Conservation (phyloP, 306 rosid genomes). For the Rubus parviflorus region DNA sequence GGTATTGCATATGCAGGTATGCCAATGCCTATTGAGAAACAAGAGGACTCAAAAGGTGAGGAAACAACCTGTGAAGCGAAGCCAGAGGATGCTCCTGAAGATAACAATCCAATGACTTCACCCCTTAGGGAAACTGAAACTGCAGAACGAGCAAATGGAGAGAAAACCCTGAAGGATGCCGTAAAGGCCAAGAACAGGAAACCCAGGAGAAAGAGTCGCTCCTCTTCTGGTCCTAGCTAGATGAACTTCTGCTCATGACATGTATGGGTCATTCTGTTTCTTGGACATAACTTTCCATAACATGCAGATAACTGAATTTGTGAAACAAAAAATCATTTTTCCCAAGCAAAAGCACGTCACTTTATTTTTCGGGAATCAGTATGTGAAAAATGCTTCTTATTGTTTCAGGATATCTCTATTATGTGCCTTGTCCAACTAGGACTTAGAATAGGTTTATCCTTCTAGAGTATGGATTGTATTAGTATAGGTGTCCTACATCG, state of each 20-base stretch:
- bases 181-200: constrained; percentile 71
- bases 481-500: too few species aligned
- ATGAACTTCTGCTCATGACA: background rate
- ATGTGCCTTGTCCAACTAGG: too few species aligned
- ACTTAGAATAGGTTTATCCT: too few species aligned
- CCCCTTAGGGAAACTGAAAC: constrained; percentile 28
- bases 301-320: background rate
- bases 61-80: constrained; percentile 18
- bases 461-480: too few species aligned
- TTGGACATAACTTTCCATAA: too few species aligned
- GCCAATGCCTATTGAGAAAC: constrained; percentile 30
- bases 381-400: background rate
- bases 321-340: background rate
- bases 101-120: constrained; percentile 31
- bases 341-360: background rate
- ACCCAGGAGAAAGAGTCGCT: constrained; percentile 45
- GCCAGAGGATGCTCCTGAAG: constrained; percentile 42
- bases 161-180: constrained; percentile 70
- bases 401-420: too few species aligned
- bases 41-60: constrained; percentile 34
- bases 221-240: constrained; percentile 47
- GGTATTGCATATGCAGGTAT: constrained; percentile 44
- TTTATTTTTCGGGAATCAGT: background rate
- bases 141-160: constrained; percentile 39
- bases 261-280: background rate